phyloP scores from a whole-genome alignment of 345 rosid genomes.

The Euphorbia pulcherrima region DNA sequence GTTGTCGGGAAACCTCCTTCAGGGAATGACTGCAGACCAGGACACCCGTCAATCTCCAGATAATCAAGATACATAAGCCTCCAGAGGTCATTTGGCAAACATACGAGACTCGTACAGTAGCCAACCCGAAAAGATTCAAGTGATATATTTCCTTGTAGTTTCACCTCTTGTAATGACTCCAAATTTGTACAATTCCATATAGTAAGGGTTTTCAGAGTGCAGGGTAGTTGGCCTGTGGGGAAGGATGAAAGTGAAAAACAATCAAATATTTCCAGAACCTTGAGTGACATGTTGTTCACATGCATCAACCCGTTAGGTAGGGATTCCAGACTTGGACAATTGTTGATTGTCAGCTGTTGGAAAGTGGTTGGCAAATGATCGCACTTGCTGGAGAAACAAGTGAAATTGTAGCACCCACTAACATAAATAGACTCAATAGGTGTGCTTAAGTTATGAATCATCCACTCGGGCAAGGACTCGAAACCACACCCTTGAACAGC shows the following conservation, averaged over 20 bases:
- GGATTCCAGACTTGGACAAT: slow-evolving; percentile 1
- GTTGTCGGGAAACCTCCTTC: not conserved
- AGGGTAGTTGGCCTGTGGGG: not conserved
- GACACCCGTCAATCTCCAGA: not conserved
- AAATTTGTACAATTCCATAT: slow-evolving; percentile 1
- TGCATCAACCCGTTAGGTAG: not conserved
- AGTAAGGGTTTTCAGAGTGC: not conserved
- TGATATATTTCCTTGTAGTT: not conserved
- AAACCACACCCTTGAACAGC: not conserved
- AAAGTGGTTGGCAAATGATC: not conserved
- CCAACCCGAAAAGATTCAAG: slow-evolving; percentile 1
- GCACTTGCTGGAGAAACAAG: not conserved
- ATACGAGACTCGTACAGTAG: not conserved
- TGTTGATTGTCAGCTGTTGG: not conserved
- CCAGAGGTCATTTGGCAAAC: not conserved
- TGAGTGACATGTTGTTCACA: not conserved
- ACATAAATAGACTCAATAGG: not conserved
- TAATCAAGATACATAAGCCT: not conserved
- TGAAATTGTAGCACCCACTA: slow-evolving; percentile 3
- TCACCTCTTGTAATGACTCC: slow-evolving; percentile 1
- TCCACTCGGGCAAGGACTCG: not conserved
- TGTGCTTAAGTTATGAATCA: not conserved
- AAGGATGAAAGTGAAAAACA: not conserved
- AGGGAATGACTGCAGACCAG: not conserved
- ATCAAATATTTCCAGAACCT: not conserved